These are phyloP conservation scores for Phialemoniopsis sp. DNA, from an alignment of 2,329 filamentous ascomycete genomes.

Conservation along the genomic window DNA sequence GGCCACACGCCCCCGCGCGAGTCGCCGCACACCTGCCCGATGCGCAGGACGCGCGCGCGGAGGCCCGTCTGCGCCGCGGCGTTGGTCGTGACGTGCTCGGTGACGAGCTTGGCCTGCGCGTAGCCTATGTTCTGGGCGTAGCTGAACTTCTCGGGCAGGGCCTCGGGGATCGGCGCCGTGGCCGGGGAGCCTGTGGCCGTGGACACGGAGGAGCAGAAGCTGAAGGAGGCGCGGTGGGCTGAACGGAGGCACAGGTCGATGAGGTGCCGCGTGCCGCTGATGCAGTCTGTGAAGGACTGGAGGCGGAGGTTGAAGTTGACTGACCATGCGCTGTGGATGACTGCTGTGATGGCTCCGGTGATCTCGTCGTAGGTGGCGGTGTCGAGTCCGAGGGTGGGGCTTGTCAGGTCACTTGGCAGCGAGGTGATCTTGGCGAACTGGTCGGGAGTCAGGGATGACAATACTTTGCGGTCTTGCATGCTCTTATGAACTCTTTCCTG, in stretches of 20 bases:
- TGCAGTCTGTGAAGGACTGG: slow-evolving; percentile 11
- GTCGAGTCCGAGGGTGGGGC: slow-evolving; percentile 9
- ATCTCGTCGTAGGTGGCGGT: slow-evolving; percentile 15
- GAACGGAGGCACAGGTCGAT: slow-evolving; percentile 7
- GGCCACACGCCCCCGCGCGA: slow-evolving; percentile 45
- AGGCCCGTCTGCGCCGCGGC: slow-evolving; percentile 5
- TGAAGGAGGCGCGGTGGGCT: slow-evolving; percentile 3
- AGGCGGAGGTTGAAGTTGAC: slow-evolving; percentile 16
- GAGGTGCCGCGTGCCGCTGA: slow-evolving; percentile 10
- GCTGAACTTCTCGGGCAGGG: slow-evolving; percentile 1
- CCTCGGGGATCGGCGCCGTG: not conserved
- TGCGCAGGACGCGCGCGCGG: slow-evolving; percentile 29
- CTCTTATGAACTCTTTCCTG: slow-evolving; percentile 10
- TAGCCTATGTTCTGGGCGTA: slow-evolving; percentile 10
- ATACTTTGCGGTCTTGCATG: not conserved
- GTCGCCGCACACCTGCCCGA: slow-evolving; percentile 49
- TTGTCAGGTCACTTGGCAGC: slow-evolving; percentile 32
- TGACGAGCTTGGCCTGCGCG: slow-evolving; percentile 10
- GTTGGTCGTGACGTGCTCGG: slow-evolving; percentile 3
- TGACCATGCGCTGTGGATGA: slow-evolving; percentile 17
- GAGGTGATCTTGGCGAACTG: too few species aligned
- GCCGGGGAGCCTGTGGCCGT: slow-evolving; percentile 1
- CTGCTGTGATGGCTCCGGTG: slow-evolving; percentile 17
- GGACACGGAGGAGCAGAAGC: slow-evolving; percentile 15
- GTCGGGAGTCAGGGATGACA: not conserved